Conservation (phyloP, 2,329 filamentous ascomycete species). For the Colletotrichum tropicale region DNA sequence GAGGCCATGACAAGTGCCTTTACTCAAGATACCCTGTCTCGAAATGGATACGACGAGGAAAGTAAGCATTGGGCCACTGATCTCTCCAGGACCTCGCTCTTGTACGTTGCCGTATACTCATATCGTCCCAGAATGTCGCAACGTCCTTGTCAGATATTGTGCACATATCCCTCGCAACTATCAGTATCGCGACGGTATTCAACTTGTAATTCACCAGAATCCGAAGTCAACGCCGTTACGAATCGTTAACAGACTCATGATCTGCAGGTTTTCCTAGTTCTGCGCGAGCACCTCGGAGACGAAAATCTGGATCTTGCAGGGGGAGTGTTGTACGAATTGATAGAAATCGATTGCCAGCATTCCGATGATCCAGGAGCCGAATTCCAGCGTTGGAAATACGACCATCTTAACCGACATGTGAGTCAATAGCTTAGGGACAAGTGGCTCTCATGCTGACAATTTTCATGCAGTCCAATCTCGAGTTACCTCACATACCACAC, state of each 20-base stretch:
- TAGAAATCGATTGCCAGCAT: slow-evolving; percentile 48
- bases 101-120: not conserved
- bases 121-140: slow-evolving; percentile 42
- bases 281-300: slow-evolving; percentile 48
- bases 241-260: not conserved
- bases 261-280: slow-evolving; percentile 43
- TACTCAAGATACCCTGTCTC: not conserved
- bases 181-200: slow-evolving; percentile 49
- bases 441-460: not conserved
- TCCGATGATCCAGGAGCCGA: slow-evolving; percentile 49
- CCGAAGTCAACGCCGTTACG: too few relatives aligned
- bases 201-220: slow-evolving; percentile 33
- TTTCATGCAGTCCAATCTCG: slow-evolving; percentile 39
- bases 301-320: slow-evolving; percentile 47
- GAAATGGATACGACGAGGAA: slow-evolving; percentile 13
- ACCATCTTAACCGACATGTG: slow-evolving; percentile 49
- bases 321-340: slow-evolving; percentile 51
- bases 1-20: not conserved
- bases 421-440: slow-evolving; percentile 5
- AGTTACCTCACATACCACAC: slow-evolving; percentile 51
- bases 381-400: slow-evolving; percentile 50
- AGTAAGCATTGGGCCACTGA: not conserved
- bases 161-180: slow-evolving; percentile 49
- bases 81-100: not conserved
- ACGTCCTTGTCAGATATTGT: slow-evolving; percentile 48